Percentiles rank a stretch among this genome's conserved stretches.
Conservation (phyloP, 2,329 filamentous ascomycete species). For the Colletotrichum theobromicola region DNA sequence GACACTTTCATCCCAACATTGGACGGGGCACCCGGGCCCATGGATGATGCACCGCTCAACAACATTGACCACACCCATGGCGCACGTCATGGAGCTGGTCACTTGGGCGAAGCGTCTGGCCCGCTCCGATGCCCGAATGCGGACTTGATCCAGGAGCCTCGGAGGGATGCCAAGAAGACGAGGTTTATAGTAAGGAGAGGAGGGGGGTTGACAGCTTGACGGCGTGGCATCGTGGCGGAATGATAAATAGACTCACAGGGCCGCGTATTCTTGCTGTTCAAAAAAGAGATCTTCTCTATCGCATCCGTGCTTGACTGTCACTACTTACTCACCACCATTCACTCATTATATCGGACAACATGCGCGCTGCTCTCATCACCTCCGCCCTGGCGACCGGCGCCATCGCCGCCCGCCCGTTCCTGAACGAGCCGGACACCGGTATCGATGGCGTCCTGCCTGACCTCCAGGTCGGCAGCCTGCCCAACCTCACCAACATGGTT, state of each 20-base stretch:
- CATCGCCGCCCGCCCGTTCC: slow-evolving; percentile 46
- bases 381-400: slow-evolving; percentile 36
- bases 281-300: background rate
- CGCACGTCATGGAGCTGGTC: slow-evolving; percentile 14
- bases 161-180: background rate
- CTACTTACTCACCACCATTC: slow-evolving; percentile 4
- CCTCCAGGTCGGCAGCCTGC: slow-evolving; percentile 39
- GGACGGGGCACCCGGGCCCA: background rate
- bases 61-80: slow-evolving; percentile 8
- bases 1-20: background rate
- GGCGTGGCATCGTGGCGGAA: background rate
- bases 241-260: slow-evolving; percentile 11
- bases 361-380: slow-evolving; percentile 30
- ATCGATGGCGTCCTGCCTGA: slow-evolving; percentile 42
- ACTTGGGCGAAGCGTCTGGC: background rate
- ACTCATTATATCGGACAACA: slow-evolving; percentile 20
- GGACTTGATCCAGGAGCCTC: background rate
- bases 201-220: background rate
- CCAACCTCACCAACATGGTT: slow-evolving; percentile 47
- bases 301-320: background rate
- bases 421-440: slow-evolving; percentile 52
- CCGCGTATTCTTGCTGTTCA: background rate
- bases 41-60: background rate
- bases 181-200: background rate
- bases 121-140: background rate